Evolutionary conservation across 2,329 filamentous ascomycete genomes (phyloP), one percentile per base, ranked within the genome.

Genomic region (Chaetomium sp.): DNA sequence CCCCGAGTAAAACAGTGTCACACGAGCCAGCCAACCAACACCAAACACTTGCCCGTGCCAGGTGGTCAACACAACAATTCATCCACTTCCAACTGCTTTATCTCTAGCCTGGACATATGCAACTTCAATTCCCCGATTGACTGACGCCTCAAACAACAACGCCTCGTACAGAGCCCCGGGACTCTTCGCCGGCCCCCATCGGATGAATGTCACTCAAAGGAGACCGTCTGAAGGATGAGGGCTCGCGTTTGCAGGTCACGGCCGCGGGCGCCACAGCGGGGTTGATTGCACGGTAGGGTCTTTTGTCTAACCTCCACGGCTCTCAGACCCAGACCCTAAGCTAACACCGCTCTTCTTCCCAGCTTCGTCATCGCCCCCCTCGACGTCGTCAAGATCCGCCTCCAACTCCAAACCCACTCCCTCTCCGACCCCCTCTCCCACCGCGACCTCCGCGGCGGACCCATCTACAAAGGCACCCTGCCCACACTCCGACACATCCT

Each of bases 361-460:
- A 91, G 89, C 69, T 97, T 99, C 77, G 83, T 94, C 68, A 87
- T 97, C 69, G 90, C 94, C 14, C 94, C 94, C 52, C 87, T 99
- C 63, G 94, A 99, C 72, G 94, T 99, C 60, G 85, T 97, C 74
- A 97, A 99, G 77, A 99, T 99, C 73, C 89, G 94, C 47, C 85
- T 97, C 46, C 94, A 99, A 71, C 84, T 99, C 14, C 94, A 97
- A 72, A 83, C 88, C 45, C 88, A 95, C 74, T 91, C 89, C 49
- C 81, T 89, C 58, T 87, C 86, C 64, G 87, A 92, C 67, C 87
- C 89, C 2, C 72, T 84, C 8, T 79, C 83, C 46, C 77, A 82
- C 60, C 74, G 74, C 61, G 61, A 74, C 57, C 69, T 76, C 10
- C 71, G 69, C 52, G 76, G 75, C 62, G 73, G 76, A 11, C 74